Conservation (phyloP, 2,329 filamentous ascomycete genomes). For the Neurospora sp. region DNA sequence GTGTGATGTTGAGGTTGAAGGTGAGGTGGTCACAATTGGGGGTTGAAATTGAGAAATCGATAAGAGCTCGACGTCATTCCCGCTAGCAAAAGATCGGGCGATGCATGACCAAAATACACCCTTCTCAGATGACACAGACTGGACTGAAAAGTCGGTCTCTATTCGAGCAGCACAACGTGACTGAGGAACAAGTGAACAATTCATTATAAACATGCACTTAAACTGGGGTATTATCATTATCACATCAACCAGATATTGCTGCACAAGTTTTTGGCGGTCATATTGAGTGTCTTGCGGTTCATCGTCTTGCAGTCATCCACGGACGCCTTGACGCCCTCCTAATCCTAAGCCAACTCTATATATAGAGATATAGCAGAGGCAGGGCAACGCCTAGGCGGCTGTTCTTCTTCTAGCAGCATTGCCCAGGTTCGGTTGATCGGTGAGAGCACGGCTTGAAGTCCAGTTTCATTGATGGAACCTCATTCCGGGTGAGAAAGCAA, state of each 20-base stretch:
- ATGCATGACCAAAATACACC: not conserved
- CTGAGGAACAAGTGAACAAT: not conserved
- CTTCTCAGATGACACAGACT: not conserved
- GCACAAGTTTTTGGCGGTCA: not conserved
- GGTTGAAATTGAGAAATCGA: slow-evolving; percentile 7
- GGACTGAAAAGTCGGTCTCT: not conserved
- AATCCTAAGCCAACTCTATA: not conserved
- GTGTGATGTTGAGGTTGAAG: not conserved
- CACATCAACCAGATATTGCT: not conserved
- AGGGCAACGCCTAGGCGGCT: not conserved
- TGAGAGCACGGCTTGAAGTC: slow-evolving; percentile 20
- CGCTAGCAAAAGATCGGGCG: slow-evolving; percentile 4
- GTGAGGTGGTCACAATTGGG: not conserved
- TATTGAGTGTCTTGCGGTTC: not conserved
- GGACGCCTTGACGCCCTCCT: not conserved
- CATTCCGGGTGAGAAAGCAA: slow-evolving; percentile 37
- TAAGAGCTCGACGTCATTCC: slow-evolving; percentile 14
- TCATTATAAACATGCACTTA: not conserved
- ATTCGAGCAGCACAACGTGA: not conserved
- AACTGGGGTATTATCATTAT: not conserved
- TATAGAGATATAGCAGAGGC: not conserved
- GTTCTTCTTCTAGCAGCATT: not conserved
- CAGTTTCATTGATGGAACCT: slow-evolving; percentile 34
- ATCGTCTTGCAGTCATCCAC: not conserved
- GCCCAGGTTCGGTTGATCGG: not conserved